Evolutionary conservation across 2,329 filamentous ascomycete species (phyloP), one percentile per base, ranked within the genome.

Genomic region (Trichophyton schoenleinii): DNA sequence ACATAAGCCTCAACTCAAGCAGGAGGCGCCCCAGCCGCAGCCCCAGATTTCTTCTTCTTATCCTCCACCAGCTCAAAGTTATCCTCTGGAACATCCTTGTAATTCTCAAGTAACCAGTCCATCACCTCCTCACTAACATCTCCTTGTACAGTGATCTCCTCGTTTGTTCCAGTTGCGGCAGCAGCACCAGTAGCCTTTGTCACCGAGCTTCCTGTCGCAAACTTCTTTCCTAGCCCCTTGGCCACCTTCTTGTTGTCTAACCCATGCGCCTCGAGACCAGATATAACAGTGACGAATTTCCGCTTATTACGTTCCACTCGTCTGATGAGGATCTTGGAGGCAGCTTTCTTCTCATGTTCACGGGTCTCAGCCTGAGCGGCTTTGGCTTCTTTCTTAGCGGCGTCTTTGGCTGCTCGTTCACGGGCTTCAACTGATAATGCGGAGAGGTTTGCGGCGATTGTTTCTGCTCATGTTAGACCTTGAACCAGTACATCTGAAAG

Each of bases 171-270:
- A n/a, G 52, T 34, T 6, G 52, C 52, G 15, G 52, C 52, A 13
- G 88, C 88, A 22, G 89, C 90, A 61, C 85, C 86, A 0, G 90
- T 83, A 1, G 88, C 83, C 78, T 96, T 96, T 7, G 92, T 97
- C 52, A 99, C 94, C 52, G 87, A 91, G 15, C 86, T 87, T 0
- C 94, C 94, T 8, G 94, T 97, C 34, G 94, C 94, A 71, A 99
- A 97, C 77, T 96, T 97, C 83, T 97, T 99, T 65, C 94, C 94
- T 67, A 97, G 86, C 70, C 97, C 94, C 80, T 97, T 97, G 62
- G 91, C 87, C 6, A 95, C 81, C 79, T 96, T 97, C 77, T 99
- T 99, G 70, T 96, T 81, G 61, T 97, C 92, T 48, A 97, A 75
- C 0, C 90, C 90, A 70, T 96, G 95, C 0, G 87, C 85, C 74